Evolutionary conservation across 1,284 basidiomycete genomes (phyloP).

Genomic region (Chiua sp.): DNA sequence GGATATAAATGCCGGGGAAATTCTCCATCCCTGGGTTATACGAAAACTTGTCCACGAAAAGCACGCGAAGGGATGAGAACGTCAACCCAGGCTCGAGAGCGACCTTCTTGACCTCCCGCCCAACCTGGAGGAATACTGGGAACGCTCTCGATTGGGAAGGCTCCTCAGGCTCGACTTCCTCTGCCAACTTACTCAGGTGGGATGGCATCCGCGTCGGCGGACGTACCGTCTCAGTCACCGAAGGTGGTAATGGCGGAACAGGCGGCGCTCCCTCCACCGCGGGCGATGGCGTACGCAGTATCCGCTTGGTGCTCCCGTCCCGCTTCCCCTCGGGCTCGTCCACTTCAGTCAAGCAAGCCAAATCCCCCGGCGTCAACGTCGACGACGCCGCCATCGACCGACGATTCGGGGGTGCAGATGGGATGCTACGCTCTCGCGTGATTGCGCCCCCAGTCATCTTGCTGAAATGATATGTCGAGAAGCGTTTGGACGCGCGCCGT

Average conservation of each 20-base stretch:
- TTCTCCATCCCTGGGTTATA: conserved; percentile 94
- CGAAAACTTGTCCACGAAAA: conserved; percentile 96
- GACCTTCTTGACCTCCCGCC: conserved; percentile 91
- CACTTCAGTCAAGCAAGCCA: conserved; percentile 72
- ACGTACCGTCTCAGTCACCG: conserved; percentile 31
- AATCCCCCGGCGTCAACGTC: conserved; percentile 66
- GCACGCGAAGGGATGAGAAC: conserved; percentile 75
- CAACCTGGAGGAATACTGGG: conserved; percentile 89
- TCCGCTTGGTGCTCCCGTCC: conserved; percentile 29
- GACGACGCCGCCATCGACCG: conserved; percentile 68
- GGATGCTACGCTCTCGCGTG: conserved; percentile 46
- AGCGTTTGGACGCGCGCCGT: conserved; percentile 94
- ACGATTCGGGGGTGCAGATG: conserved; percentile 50
- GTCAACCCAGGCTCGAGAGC: conserved; percentile 73
- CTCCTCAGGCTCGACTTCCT: conserved; percentile 28
- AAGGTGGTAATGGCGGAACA: conserved; percentile 49
- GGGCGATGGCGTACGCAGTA: conserved; percentile 36
- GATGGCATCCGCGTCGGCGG: conserved; percentile 38
- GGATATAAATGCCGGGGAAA: conserved; percentile 96
- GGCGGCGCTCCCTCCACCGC: conserved; percentile 46
- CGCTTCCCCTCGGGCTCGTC: conserved; percentile 51
- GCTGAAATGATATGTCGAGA: conserved; percentile 94
- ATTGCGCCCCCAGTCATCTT: conserved; percentile 81
- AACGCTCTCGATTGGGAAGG: conserved; percentile 45
- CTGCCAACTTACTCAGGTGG: conserved; percentile 27